Evolutionary conservation across 2,329 filamentous ascomycete species (phyloP), one percentile per base, ranked within the genome.

Genomic region (Daldinia sp.): DNA sequence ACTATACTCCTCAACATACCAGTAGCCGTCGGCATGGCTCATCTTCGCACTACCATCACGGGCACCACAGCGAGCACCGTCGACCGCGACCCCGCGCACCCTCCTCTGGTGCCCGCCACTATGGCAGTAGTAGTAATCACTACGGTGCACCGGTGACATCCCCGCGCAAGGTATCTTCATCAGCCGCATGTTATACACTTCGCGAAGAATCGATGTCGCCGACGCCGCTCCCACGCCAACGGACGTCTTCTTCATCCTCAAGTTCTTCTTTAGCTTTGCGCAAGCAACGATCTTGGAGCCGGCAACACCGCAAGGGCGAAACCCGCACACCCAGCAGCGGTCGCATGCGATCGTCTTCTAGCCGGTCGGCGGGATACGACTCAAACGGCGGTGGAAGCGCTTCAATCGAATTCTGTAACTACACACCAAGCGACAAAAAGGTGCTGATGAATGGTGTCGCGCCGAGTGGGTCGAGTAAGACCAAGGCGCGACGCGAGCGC

Each of bases 381-480:
- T 8, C 6, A 10, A 25, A 50, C 27, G 51, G 49, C 27, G 72
- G 73, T 30, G 69, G 75, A 4, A 71, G 30, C 3, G 6, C 64
- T 21, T 58, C 53, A 2, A 79, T 85, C 7, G 85, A 86, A 9
- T 98, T 98, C 73, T 92, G 97, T 67, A 98, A 98, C 77, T 97
- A 91, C 78, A 97, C 94, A 0, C 89, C 93, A 0, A 82, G 84
- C 50, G 94, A 99, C 76, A 89, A 88, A 71, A 81, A 85, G 11
- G 87, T 90, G 73, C 89, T 99, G 41, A 86, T 99, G 77, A 92
- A 87, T 6, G 94, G 94, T 4, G 95, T 99, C 10, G 95, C 95
- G 45, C 94, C 94, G 0, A 94, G 90, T 68, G 95, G 95, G 8
- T 93, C 89, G 70, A 91, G 87, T 69, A 98, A 98, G 85, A 98